Evolutionary conservation across 1,284 basidiomycete species (phyloP), one percentile per base, ranked within the genome.

Genomic region (Cutaneotrichosporon sp.): DNA sequence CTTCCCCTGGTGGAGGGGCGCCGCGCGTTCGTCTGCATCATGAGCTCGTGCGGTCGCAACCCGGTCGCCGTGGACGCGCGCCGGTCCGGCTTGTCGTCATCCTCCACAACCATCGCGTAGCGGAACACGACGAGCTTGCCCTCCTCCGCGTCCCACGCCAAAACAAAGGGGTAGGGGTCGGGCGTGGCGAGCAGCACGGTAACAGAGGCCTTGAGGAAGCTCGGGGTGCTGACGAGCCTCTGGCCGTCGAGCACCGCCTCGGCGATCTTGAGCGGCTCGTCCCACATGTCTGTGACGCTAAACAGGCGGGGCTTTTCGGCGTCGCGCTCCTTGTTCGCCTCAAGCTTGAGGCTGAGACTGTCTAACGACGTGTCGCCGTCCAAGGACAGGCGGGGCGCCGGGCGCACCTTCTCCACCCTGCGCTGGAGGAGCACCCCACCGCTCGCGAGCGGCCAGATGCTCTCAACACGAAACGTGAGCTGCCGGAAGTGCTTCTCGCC

Each of bases 401-500:
- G 31, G 72, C 20, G 29, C 10, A 27, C 18, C 50, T 14, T 6
- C 50, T 33, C 70, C 31, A 76, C 79, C 5, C 86, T 84, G n/a
- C 91, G 83, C 72, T 93, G 90, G 43, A 93, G 56, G 20, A 79
- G 56, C 1, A 78, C 49, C 1, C 79, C 78, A 27, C 77, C 78
- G n/a, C 59, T 61, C 25, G 64, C 59, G 7, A 92, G 79, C 1
- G 91, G 85, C 90, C 91, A 94, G 1, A 88, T 90, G 59, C 81
- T 83, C 22, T 87, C 84, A 4, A 93, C 87, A 54, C 87, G 83
- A 74, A 93, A 94, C 0, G 92, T 92, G 0, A 95, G 79, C n/a
- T 88, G 85, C 67, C 92, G 87, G 0, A 87, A 88, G 70, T 88
- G 87, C 69, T 91, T 87, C 38, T 86, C 78, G 2, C 92, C 92